A percentile compares a stretch with the other conserved stretches of the same genome.
Evolutionary conservation across 192 early-diverging fungal genomes (phyloP).

Genomic region (Linnemannia hyalina): DNA sequence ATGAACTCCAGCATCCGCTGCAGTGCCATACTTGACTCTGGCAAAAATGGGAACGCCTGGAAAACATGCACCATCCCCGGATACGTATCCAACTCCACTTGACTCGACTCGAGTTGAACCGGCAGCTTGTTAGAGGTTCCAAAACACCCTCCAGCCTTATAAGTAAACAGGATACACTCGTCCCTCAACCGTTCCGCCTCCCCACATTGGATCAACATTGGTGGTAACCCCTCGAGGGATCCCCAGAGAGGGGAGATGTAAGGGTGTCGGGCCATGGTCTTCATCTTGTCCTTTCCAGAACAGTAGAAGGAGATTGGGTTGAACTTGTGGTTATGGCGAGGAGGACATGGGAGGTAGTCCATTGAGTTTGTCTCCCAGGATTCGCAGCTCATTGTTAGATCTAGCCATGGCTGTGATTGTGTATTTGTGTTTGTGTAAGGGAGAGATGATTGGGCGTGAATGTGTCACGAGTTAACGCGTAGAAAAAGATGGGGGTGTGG

Average conservation of each 20-base stretch:
- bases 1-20: conserved; percentile 45
- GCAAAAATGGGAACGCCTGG: conserved; percentile 48
- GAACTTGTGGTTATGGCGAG: conserved; percentile 44
- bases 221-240: conserved; percentile 61
- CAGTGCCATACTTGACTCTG: conserved; percentile 31
- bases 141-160: conserved; percentile 49
- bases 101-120: background rate
- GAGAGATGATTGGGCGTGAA: background rate
- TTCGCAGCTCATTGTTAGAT: conserved; percentile 65
- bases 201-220: conserved; percentile 67
- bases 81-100: conserved; percentile 45
- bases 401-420: conserved; percentile 65
- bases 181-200: conserved; percentile 61
- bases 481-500: background rate
- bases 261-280: conserved; percentile 57
- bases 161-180: conserved; percentile 57
- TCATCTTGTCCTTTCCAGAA: conserved; percentile 34
- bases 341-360: conserved; percentile 55
- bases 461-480: background rate
- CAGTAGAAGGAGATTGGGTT: conserved; percentile 63
- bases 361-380: conserved; percentile 59
- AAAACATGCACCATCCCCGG: conserved; percentile 55
- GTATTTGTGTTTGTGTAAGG: background rate
- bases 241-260: conserved; percentile 69
- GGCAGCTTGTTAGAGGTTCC: conserved; percentile 14